A percentile compares a stretch with the other conserved stretches of the same genome.
phyloP scores from a whole-genome alignment of 257 asterid species.

The Primulina huaijiensis region DNA sequence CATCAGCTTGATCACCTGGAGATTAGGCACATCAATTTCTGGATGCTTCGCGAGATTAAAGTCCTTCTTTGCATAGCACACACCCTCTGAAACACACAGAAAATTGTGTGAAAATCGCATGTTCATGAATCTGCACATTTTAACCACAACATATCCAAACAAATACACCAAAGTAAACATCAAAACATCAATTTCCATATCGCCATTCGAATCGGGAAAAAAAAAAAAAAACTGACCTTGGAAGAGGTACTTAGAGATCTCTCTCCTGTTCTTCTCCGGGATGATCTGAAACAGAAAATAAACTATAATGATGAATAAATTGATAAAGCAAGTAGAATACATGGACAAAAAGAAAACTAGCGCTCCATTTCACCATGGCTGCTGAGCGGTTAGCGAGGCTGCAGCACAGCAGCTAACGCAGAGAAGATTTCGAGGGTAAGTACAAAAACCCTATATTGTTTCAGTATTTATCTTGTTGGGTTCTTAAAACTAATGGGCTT shows the following conservation, averaged over 20 bases:
- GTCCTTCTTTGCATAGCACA: constrained; percentile 85
- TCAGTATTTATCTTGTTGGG: too few relatives aligned
- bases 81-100: constrained; percentile 61
- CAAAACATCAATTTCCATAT: neutral
- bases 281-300: constrained; percentile 49
- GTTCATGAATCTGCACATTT: neutral
- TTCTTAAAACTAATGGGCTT: too few relatives aligned
- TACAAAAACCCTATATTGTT: too few relatives aligned
- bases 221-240: constrained; percentile 41
- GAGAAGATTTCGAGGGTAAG: too few relatives aligned
- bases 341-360: too few relatives aligned
- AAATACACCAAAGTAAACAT: neutral
- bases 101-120: constrained; percentile 6
- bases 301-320: neutral
- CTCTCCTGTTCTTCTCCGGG: constrained; percentile 84
- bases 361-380: too few relatives aligned
- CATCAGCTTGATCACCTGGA: constrained; percentile 97
- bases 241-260: constrained; percentile 91
- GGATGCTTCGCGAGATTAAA: constrained; percentile 89
- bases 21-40: constrained; percentile 82
- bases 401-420: too few relatives aligned
- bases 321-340: neutral
- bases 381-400: too few relatives aligned
- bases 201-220: neutral
- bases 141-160: neutral